Conservation (phyloP, 1,139 yeast species). For the Magnusiomyces tetraspermus region DNA sequence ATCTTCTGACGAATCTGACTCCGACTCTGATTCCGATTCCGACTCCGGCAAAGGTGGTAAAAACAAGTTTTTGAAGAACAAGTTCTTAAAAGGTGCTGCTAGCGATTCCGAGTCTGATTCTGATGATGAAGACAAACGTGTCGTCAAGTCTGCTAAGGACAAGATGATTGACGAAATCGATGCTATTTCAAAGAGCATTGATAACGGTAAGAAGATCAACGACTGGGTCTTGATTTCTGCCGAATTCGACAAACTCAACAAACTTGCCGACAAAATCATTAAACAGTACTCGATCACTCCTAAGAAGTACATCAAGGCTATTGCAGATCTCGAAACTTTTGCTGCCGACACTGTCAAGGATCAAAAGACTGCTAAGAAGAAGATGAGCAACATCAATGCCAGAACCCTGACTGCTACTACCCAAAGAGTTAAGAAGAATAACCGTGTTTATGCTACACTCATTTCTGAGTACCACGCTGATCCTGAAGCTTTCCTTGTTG, state of each 20-base stretch:
- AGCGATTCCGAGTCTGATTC: conserved; percentile 41
- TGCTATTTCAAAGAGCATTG: conserved; percentile 56
- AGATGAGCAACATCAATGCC: conserved; percentile 72
- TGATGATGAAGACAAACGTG: conserved; percentile 55
- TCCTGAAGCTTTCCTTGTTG: conserved; percentile 60
- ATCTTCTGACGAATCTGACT: conserved; percentile 31
- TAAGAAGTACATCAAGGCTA: conserved; percentile 54
- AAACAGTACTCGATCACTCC: conserved; percentile 72
- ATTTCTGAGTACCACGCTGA: conserved; percentile 53
- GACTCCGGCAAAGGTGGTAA: conserved; percentile 34
- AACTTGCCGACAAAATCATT: conserved; percentile 54
- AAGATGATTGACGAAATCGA: conserved; percentile 84
- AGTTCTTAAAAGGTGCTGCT: conserved; percentile 36
- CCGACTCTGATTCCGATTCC: conserved; percentile 36
- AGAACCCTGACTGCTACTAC: conserved; percentile 80
- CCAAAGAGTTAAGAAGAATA: conserved; percentile 80
- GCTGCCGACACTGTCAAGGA: conserved; percentile 48
- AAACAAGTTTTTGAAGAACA: conserved; percentile 49
- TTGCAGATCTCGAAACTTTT: conserved; percentile 66
- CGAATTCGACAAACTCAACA: conserved; percentile 72
- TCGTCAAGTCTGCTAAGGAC: conserved; percentile 89
- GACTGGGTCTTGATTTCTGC: conserved; percentile 73
- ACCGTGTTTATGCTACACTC: conserved; percentile 54
- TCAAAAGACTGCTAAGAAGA: conserved; percentile 53
- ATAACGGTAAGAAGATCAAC: conserved; percentile 56